A percentile compares a stretch with the other conserved stretches of the same genome.
Conservation (phyloP, 2,329 filamentous ascomycete genomes). For the Pseudogymnoascus pannorum region DNA sequence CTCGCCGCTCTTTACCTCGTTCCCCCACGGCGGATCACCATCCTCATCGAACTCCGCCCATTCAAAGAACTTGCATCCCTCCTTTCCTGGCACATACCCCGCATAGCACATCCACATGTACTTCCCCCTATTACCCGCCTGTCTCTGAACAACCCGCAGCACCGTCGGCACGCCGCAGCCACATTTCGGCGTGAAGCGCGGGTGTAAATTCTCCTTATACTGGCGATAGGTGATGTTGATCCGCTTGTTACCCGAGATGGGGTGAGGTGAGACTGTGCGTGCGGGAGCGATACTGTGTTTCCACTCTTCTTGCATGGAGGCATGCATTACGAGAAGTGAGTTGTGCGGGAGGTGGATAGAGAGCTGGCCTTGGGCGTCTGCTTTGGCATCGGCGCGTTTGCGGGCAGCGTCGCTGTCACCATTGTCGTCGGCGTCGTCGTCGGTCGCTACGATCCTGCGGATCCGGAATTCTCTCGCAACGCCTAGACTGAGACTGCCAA, state of each 20-base stretch:
- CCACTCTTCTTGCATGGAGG: constrained; percentile 96
- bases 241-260: constrained; percentile 67
- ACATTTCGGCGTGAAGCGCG: constrained; percentile 70
- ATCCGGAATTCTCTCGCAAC: constrained; percentile 92
- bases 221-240: constrained; percentile 94
- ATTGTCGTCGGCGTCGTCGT: constrained; percentile 28
- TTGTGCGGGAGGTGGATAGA: constrained; percentile 93
- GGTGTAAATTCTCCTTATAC: constrained; percentile 72
- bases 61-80: constrained; percentile 69
- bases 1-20: not conserved
- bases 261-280: constrained; percentile 73
- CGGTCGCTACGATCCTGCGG: constrained; percentile 61
- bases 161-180: constrained; percentile 61
- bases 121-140: constrained; percentile 64
- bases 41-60: constrained; percentile 87
- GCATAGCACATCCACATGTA: constrained; percentile 96
- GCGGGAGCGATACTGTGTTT: constrained; percentile 80
- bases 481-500: constrained; percentile 83
- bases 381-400: constrained; percentile 34
- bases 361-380: constrained; percentile 73
- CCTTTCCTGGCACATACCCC: constrained; percentile 60
- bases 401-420: constrained; percentile 11
- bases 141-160: constrained; percentile 72
- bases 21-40: constrained; percentile 63
- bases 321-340: constrained; percentile 89